Conservation (phyloP, 768 basidiomycete genomes). For the Podaxis sp. region DNA sequence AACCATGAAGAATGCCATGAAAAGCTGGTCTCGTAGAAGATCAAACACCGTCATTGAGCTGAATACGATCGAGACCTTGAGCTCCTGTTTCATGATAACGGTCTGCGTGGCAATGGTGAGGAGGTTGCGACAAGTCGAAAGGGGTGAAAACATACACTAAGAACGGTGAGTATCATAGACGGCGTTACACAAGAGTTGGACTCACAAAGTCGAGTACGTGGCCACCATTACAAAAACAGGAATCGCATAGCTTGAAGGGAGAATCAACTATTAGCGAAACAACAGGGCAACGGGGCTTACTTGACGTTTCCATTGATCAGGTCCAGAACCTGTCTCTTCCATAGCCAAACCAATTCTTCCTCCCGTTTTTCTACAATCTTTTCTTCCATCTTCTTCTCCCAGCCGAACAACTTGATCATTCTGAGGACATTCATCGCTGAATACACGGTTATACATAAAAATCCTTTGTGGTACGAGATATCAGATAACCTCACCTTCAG, state of each 20-base stretch:
- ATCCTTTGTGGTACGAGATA: background rate
- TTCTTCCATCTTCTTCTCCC: constrained; percentile 58
- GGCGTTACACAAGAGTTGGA: background rate
- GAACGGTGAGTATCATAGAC: background rate
- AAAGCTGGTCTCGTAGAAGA: constrained; percentile 52
- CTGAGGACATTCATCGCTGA: constrained; percentile 55
- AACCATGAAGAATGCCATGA: constrained; percentile 33
- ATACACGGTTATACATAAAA: constrained; percentile 21
- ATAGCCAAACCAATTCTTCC: constrained; percentile 57
- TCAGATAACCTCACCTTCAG: constrained; percentile 46
- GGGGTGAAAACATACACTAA: constrained; percentile 13
- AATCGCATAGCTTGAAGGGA: constrained; percentile 46
- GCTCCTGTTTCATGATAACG: constrained; percentile 35
- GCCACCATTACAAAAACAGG: constrained; percentile 66
- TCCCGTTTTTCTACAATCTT: constrained; percentile 61
- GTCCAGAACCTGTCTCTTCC: constrained; percentile 54
- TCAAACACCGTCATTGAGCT: constrained; percentile 67
- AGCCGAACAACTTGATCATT: constrained; percentile 73
- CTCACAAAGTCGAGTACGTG: constrained; percentile 59
- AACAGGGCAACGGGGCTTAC: constrained; percentile 31
- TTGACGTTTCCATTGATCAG: constrained; percentile 49
- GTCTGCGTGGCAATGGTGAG: constrained; percentile 25
- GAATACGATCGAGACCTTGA: constrained; percentile 45
- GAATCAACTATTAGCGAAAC: background rate
- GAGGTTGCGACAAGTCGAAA: background rate